Percentiles rank a stretch among this genome's conserved stretches.
These are phyloP conservation scores for Apophysomyces trapeziformis DNA, from an alignment of 371 early-diverging fungal species.

Conservation along the genomic window DNA sequence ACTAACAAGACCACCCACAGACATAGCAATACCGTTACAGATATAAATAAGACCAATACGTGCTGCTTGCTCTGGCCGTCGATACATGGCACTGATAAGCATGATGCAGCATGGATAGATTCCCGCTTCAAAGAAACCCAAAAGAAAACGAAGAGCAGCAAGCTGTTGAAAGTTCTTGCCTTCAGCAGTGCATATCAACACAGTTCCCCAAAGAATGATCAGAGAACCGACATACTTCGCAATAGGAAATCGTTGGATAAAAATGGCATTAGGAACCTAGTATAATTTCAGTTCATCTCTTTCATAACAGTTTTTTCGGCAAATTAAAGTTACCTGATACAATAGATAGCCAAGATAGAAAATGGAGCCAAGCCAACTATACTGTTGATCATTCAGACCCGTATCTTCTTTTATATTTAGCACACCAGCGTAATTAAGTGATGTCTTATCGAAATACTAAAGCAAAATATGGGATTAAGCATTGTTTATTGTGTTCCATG, in stretches of 20 bases:
- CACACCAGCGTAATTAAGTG: slow-evolving; percentile 22
- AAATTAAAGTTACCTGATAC: slow-evolving; percentile 15
- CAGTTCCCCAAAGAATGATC: slow-evolving; percentile 38
- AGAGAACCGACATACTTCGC: slow-evolving; percentile 32
- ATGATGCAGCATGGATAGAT: slow-evolving; percentile 32
- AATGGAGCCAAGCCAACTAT: slow-evolving; percentile 19
- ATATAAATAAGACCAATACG: slow-evolving; percentile 27
- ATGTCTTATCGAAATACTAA: slow-evolving; percentile 26
- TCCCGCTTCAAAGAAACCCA: slow-evolving; percentile 42
- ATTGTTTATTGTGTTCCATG: background rate
- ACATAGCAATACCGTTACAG: slow-evolving; percentile 36
- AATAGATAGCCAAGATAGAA: slow-evolving; percentile 28
- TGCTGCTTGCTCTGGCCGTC: slow-evolving; percentile 34
- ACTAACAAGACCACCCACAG: slow-evolving; percentile 63
- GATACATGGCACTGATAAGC: slow-evolving; percentile 34
- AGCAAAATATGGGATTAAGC: background rate
- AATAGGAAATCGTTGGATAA: slow-evolving; percentile 38
- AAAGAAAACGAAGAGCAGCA: slow-evolving; percentile 30
- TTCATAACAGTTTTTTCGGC: background rate
- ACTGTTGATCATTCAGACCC: slow-evolving; percentile 16
- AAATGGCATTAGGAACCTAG: slow-evolving; percentile 35
- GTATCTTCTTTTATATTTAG: slow-evolving; percentile 22
- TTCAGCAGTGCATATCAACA: slow-evolving; percentile 12
- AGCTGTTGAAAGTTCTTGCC: slow-evolving; percentile 31
- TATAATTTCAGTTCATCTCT: background rate